phyloP scores from a whole-genome alignment of 306 rosid species.

The Cicer bijugum region DNA sequence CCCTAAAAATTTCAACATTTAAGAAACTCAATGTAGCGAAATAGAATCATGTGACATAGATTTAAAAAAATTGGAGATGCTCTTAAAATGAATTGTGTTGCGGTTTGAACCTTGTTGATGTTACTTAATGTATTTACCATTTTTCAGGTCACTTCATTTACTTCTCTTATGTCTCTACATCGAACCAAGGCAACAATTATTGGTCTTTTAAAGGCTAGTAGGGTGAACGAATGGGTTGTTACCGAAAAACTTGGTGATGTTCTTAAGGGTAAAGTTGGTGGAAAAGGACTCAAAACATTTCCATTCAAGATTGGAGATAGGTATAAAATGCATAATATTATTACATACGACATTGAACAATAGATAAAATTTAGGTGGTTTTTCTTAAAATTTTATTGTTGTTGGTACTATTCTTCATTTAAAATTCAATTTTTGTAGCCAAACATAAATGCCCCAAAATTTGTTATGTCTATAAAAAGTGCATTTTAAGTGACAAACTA shows the following conservation, averaged over 20 bases:
- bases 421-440: too few species aligned
- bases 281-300: constrained; percentile 56
- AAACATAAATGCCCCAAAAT: too few species aligned
- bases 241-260: constrained; percentile 88
- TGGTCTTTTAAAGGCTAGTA: constrained; percentile 68
- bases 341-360: neutral
- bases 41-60: too few species aligned
- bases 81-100: neutral
- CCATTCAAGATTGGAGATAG: constrained; percentile 71
- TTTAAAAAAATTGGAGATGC: too few species aligned
- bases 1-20: too few species aligned
- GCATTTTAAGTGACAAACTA: too few species aligned
- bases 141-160: constrained; percentile 74
- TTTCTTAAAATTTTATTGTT: too few species aligned
- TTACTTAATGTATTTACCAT: constrained; percentile 10
- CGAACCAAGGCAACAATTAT: constrained; percentile 85
- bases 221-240: constrained; percentile 90
- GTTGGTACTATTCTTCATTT: too few species aligned
- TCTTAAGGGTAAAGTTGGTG: constrained; percentile 54
- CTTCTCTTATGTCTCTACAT: constrained; percentile 78
- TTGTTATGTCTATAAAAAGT: too few species aligned
- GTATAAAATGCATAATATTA: constrained; percentile 45
- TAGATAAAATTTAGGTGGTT: too few species aligned
- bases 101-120: neutral
- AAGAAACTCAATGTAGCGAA: too few species aligned